Evolutionary conservation across 768 basidiomycete species (phyloP), one percentile per base, ranked within the genome.

Genomic region (Cytidiella melzeri): DNA sequence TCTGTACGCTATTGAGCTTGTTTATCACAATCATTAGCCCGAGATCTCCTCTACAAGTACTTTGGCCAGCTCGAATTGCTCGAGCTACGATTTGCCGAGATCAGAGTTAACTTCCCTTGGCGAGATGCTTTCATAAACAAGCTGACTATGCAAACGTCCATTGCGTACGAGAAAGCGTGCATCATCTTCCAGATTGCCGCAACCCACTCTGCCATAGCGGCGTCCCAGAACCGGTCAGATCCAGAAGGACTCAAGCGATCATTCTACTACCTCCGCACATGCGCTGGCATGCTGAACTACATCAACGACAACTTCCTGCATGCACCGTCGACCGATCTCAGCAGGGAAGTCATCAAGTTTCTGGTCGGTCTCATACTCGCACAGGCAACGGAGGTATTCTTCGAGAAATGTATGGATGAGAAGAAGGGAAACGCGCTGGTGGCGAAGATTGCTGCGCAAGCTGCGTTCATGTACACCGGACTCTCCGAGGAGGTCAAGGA

Each of bases 251-350:
- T 92, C 59, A 98, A 96, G 68, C 81, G 92, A 27, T 82, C 95
- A 0, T 99, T 96, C 71, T 81, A 91, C 68, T 94, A 92, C 68
- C 89, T 92, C 59, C 75, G 87, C 15, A 82, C 87, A 10, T 84
- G 88, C 37, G 91, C 94, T 2, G 96, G 96, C 18, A 96, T 99
- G 92, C 81, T 97, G 61, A 92, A 84, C 5, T 99, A 98, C 65
- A 93, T 99, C 73, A 97, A 98, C 70, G 96, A 99, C 67, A 97
- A 99, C 77, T 99, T 99, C 66, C 73, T 99, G 0, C 96, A 99
- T 60, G 96, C 95, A 0, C 96, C 96, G 0, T 92, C 89, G 19
- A 96, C 91, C 1, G 96, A 98, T 69, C 79, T 98, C 40, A 87
- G 85, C 60, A 77, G 92, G 18, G 95, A 98, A 52, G 91, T 98